phyloP scores from a whole-genome alignment of 2,329 filamentous ascomycete genomes.

The Calonectria henricotiae region DNA sequence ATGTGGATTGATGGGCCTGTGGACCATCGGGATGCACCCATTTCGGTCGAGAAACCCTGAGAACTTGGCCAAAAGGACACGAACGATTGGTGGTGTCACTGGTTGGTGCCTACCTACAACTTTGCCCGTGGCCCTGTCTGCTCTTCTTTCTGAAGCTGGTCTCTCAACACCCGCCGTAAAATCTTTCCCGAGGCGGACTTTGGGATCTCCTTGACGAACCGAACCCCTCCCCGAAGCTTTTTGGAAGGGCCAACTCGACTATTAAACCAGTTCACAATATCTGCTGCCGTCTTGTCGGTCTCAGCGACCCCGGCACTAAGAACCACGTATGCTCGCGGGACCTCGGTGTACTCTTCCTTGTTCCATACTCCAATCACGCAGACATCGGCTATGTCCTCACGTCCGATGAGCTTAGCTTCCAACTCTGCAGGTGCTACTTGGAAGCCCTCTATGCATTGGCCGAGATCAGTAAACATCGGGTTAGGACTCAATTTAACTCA shows the following conservation, averaged over 20 bases:
- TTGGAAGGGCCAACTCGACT: constrained; percentile 78
- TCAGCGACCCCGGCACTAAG: constrained; percentile 57
- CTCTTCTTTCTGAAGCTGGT: constrained; percentile 59
- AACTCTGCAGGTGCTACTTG: constrained; percentile 81
- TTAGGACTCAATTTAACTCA: constrained; percentile 7
- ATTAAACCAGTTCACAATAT: constrained; percentile 62
- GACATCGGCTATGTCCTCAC: constrained; percentile 70
- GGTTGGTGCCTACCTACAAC: constrained; percentile 51
- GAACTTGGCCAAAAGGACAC: too few relatives aligned
- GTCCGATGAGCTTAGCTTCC: constrained; percentile 65
- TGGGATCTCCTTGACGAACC: constrained; percentile 78
- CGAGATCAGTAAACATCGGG: constrained; percentile 49
- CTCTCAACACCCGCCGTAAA: constrained; percentile 67
- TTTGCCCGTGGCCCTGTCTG: constrained; percentile 54
- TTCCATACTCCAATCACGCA: constrained; percentile 77
- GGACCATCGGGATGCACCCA: too few relatives aligned
- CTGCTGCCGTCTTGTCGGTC: constrained; percentile 55
- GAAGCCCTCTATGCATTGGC: constrained; percentile 68
- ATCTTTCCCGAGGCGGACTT: constrained; percentile 76
- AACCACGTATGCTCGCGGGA: constrained; percentile 70
- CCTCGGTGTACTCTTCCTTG: constrained; percentile 75
- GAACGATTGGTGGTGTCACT: too few relatives aligned
- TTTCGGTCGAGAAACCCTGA: too few relatives aligned
- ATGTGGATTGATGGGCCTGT: too few relatives aligned
- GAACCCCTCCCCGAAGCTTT: constrained; percentile 79